Conservation (phyloP, 257 asterid genomes). For the Nicotiana paniculata region DNA sequence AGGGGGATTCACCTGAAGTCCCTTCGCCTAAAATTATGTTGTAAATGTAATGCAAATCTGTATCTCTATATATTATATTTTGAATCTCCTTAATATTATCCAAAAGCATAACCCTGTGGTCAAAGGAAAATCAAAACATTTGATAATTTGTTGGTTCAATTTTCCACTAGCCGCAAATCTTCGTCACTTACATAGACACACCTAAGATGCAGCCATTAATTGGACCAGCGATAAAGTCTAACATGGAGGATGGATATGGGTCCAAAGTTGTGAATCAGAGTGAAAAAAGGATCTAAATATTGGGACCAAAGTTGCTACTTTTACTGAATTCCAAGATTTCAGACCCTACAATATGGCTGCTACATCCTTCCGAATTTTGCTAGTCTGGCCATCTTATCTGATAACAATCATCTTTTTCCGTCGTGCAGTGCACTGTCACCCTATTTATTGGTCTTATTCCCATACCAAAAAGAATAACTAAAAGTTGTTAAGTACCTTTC, state of each 20-base stretch:
- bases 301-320: not conserved
- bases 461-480: not conserved
- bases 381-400: constrained; percentile 24
- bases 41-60: too few species aligned
- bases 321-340: not conserved
- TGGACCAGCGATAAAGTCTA: not conserved
- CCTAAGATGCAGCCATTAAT: not conserved
- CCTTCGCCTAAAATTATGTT: too few species aligned
- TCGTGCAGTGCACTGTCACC: constrained; percentile 14
- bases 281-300: not conserved
- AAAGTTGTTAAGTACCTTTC: not conserved
- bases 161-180: too few species aligned
- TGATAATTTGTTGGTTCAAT: too few species aligned
- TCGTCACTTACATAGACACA: not conserved
- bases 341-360: not conserved
- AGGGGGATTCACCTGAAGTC: too few species aligned
- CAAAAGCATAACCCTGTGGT: too few species aligned
- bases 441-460: constrained; percentile 5
- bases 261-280: not conserved
- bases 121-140: too few species aligned
- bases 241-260: not conserved
- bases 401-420: constrained; percentile 18
- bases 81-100: too few species aligned
- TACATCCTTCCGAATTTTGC: constrained; percentile 16
- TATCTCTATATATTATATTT: too few species aligned